Evolutionary conservation across 2,329 filamentous ascomycete species (phyloP), one percentile per base, ranked within the genome.

Genomic region (Rhynchosporium graminicola): DNA sequence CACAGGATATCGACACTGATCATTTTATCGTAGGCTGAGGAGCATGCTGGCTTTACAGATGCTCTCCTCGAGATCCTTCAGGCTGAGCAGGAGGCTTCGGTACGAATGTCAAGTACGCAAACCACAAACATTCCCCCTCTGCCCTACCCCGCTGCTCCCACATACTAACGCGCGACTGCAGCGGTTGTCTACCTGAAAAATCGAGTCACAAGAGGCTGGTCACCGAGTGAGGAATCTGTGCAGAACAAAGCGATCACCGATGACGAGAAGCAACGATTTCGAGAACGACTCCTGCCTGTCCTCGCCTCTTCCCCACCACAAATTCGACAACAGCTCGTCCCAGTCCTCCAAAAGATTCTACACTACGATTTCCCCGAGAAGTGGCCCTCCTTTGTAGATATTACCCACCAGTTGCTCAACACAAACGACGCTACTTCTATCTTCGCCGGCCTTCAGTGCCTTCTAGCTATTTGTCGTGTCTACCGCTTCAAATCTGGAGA

Each of bases 101-200:
- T 97, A 70, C 89, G 93, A 73, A 83, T 97, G 62, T 94, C 94
- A 65, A 91, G 94, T 98, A 89, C 74, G 87, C 80, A 69, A 69
- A 63, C 61, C 65, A 58, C 60, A 57, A 47, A 64, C 46, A 51
- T 36, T 33, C 36, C 28, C 51, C 8, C 33, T 26, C 51, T 10
- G 61, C 65, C 60, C 66, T 66, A 67, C 70, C 68, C 67, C 63
- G 68, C 70, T 65, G 64, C 70, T 65, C 67, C 47, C 68, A 66
- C 65, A 67, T 70, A 68, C 72, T 73, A 69, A 74, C 65, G 63
- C 69, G 65, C 64, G 56, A 64, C 59, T 69, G 66, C 77, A 97
- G 94, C 92, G 74, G 93, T 94, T 74, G 91, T 99, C 71, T 99
- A 98, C 79, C 87, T 98, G 76, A 99, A 99, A 81, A 98, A 99